phyloP scores from a whole-genome alignment of 2,329 filamentous ascomycete genomes.

The Talaromyces albobiverticillius region DNA sequence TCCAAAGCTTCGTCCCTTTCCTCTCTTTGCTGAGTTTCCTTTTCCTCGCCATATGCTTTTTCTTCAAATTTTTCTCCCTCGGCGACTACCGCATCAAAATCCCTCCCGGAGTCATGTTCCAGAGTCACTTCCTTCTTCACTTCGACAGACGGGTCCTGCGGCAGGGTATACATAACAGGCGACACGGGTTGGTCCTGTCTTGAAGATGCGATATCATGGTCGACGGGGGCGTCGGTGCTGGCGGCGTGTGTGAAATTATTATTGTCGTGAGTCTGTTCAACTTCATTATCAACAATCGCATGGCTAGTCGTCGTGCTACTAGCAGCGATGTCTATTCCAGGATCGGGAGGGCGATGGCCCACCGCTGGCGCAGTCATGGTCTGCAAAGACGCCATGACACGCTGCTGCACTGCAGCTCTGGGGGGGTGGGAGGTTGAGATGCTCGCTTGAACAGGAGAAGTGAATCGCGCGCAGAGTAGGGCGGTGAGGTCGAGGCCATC shows the following conservation, averaged over 20 bases:
- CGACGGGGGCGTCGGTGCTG: neutral
- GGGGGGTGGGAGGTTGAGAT: slow-evolving; percentile 10
- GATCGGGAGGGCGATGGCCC: slow-evolving; percentile 44
- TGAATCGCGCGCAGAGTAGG: slow-evolving; percentile 24
- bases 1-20: neutral
- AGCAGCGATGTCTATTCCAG: slow-evolving; percentile 26
- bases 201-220: neutral
- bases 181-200: slow-evolving; percentile 5
- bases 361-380: slow-evolving; percentile 48
- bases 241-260: neutral
- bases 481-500: slow-evolving; percentile 21
- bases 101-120: neutral
- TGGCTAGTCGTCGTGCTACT: neutral
- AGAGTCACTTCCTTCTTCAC: slow-evolving; percentile 1
- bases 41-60: neutral
- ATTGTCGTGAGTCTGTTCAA: neutral
- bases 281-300: slow-evolving; percentile 7
- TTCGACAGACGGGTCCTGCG: neutral
- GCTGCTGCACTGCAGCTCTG: slow-evolving; percentile 25
- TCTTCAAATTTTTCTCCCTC: neutral
- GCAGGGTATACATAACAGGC: neutral
- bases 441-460: slow-evolving; percentile 20
- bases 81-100: neutral
- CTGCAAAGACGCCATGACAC: slow-evolving; percentile 45
- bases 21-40: neutral